These are phyloP conservation scores for Euphorbia lathyris DNA, from an alignment of 345 rosid genomes.

Conservation along the genomic window DNA sequence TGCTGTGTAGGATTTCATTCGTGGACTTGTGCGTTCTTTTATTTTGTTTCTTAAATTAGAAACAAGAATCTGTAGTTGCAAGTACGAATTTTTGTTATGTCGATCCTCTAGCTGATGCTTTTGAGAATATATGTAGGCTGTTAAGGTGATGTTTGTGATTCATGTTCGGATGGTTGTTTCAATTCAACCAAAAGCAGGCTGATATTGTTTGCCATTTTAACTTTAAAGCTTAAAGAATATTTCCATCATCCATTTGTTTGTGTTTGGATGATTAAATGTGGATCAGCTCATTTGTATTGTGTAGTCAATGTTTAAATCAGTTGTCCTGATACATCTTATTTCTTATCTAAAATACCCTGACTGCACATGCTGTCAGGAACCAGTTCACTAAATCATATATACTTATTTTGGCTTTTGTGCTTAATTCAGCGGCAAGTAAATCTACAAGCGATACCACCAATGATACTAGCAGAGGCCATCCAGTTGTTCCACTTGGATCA, in stretches of 20 bases:
- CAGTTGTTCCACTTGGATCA: conserved; percentile 14
- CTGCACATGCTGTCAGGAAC: not conserved
- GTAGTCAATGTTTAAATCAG: not conserved
- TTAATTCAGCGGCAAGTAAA: conserved; percentile 25
- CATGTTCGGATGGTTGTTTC: too few species aligned
- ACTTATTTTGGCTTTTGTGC: not conserved
- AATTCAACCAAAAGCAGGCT: too few species aligned
- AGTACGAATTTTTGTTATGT: not conserved
- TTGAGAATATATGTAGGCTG: not conserved
- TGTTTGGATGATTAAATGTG: too few species aligned
- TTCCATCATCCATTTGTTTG: too few species aligned
- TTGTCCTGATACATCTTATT: not conserved
- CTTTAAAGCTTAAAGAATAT: too few species aligned
- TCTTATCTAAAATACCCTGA: not conserved
- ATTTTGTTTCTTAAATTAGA: not conserved
- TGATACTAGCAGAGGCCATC: conserved; percentile 22
- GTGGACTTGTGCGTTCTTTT: not conserved
- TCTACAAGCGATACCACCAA: conserved; percentile 24
- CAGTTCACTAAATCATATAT: not conserved
- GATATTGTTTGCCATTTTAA: too few species aligned
- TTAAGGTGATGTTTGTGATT: not conserved
- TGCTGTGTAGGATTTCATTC: not conserved
- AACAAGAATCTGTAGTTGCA: not conserved
- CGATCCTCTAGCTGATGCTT: not conserved
- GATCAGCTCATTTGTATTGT: not conserved